A percentile compares a stretch with the other conserved stretches of the same genome.
phyloP scores from a whole-genome alignment of 1,284 basidiomycete species.

The Naganishia liquefaciens region DNA sequence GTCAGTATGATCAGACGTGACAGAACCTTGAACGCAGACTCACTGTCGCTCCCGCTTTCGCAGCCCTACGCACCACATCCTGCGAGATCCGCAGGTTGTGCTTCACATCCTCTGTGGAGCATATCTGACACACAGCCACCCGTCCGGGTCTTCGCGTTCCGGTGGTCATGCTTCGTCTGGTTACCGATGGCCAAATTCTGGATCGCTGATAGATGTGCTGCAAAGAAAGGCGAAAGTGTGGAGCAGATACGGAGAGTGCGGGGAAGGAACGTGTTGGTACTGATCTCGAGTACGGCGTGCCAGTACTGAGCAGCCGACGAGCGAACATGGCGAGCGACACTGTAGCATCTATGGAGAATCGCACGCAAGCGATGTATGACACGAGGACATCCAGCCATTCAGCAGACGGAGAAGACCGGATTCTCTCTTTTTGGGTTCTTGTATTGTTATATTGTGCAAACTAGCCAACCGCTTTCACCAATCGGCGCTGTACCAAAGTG shows the following conservation, averaged over 20 bases:
- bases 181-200: neutral
- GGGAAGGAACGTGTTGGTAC: neutral
- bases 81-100: slow-evolving; percentile 48
- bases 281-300: no score
- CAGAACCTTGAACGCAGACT: slow-evolving; percentile 10
- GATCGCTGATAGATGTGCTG: neutral
- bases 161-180: neutral
- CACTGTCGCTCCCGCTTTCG: slow-evolving; percentile 52
- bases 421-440: no score
- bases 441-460: no score
- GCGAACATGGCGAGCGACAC: neutral
- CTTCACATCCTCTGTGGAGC: slow-evolving; percentile 44
- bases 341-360: no score
- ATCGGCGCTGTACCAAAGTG: slow-evolving; percentile 29
- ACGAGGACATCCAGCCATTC: no score
- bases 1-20: no score
- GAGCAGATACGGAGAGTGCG: neutral
- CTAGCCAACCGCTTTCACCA: no score
- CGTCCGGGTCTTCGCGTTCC: neutral
- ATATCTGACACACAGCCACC: slow-evolving; percentile 47
- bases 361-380: no score
- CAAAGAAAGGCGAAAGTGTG: neutral
- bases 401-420: no score
- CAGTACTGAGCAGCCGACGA: neutral
- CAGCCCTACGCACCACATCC: slow-evolving; percentile 54